Evolutionary conservation across 2,329 filamentous ascomycete species (phyloP), one percentile per base, ranked within the genome.

Genomic region (Aureobasidium sp.): DNA sequence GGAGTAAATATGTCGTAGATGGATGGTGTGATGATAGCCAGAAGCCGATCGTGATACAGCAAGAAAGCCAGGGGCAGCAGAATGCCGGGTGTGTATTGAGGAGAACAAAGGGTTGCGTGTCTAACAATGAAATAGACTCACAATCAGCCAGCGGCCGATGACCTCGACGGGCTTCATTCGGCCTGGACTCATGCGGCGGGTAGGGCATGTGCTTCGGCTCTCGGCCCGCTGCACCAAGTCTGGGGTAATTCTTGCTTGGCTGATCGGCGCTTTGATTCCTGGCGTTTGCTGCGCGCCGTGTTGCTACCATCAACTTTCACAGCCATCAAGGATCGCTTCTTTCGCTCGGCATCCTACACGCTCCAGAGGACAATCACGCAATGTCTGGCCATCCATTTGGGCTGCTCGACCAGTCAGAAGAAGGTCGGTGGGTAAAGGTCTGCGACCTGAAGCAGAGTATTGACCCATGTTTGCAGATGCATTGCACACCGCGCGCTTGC

Each of bases 401-500:
- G 48, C 78, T 92, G 52, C 79, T 95, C 53, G 87, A 91, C 61
- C 87, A 89, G 67, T 81, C 83, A 66, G 88, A 91, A 67, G 88
- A 91, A 77, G 77, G 77, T 56, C 9, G n/a, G 25, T 17, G 2
- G 1, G 8, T 2, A 4, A 31, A 11, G 25, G 11, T 15, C 12
- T 76, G 64, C 34, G 66, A 53, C 7, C 1, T 14, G 3, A 5
- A n/a, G 20, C 45, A 41, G 27, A 15, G 29, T n/a, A 20, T 15
- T 62, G 20, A 57, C 51, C 41, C 22, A 12, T 45, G 29, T 22
- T 6, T 15, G n/a, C 11, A 86, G 87, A 91, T 73, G 87, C 91
- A 66, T 86, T 97, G 41, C 93, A 97, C 79, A 93, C 92, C 71
- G 83, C 84, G 34, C 90, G 93, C 45, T 87, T 97, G 4, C 83